Evolutionary conservation across 2,329 filamentous ascomycete species (phyloP).

Genomic region (Curvularia verruculosa): DNA sequence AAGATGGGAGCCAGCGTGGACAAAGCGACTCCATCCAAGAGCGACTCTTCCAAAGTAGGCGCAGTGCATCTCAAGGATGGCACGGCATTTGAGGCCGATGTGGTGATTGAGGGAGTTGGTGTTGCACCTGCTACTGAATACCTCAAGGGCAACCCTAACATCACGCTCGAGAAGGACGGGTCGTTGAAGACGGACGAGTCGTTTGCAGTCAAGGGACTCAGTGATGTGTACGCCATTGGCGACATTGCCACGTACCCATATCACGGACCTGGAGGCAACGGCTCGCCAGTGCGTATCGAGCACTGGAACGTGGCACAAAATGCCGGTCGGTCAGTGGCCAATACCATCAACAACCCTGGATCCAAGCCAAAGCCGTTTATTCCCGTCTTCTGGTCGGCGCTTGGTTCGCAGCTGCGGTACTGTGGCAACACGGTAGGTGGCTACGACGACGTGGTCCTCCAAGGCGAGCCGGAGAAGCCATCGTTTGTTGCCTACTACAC

Average conservation of each 20-base stretch:
- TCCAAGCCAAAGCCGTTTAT: constrained; percentile 75
- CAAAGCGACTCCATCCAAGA: constrained; percentile 74
- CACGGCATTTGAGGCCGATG: constrained; percentile 80
- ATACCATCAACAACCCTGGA: constrained; percentile 72
- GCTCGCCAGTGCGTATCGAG: constrained; percentile 80
- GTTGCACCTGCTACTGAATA: constrained; percentile 86
- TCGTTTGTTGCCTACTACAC: constrained; percentile 92
- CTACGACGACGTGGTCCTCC: constrained; percentile 83
- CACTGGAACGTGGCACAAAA: constrained; percentile 99
- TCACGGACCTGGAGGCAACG: constrained; percentile 82
- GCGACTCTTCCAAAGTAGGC: constrained; percentile 75
- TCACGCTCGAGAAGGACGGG: constrained; percentile 81
- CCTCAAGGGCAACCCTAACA: constrained; percentile 71
- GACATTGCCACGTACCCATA: constrained; percentile 97
- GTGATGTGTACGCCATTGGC: constrained; percentile 89
- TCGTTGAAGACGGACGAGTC: constrained; percentile 80
- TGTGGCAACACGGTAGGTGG: constrained; percentile 84
- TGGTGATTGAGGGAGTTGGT: constrained; percentile 90
- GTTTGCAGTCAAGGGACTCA: constrained; percentile 75
- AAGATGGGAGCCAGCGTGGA: constrained; percentile 80
- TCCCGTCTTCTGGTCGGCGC: constrained; percentile 94
- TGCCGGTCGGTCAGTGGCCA: constrained; percentile 78
- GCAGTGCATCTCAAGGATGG: constrained; percentile 84
- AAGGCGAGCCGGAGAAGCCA: constrained; percentile 71
- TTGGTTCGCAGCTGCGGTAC: constrained; percentile 89